Percentiles rank a stretch among this genome's conserved stretches.
phyloP scores from a whole-genome alignment of 768 basidiomycete species.

The Leucocoprinus leucothites region DNA sequence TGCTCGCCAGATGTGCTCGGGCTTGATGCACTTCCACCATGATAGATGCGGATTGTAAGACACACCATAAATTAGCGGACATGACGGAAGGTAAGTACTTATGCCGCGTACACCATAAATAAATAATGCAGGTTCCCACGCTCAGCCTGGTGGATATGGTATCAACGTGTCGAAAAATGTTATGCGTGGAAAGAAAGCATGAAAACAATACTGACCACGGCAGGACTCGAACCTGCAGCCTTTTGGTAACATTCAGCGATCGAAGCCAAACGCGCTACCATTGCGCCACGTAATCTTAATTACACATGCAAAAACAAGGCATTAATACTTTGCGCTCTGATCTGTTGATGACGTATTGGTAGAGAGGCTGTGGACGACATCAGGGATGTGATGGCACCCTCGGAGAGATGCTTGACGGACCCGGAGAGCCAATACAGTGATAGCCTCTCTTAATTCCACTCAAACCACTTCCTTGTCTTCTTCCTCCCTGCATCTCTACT shows the following conservation, averaged over 20 bases:
- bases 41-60: too few species aligned
- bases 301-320: too few species aligned
- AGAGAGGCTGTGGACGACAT: not conserved
- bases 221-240: conserved; percentile 98
- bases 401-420: not conserved
- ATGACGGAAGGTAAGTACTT: too few species aligned
- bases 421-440: conserved; percentile 5
- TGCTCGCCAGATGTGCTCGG: too few species aligned
- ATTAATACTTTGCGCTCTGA: too few species aligned
- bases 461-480: not conserved
- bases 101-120: too few species aligned
- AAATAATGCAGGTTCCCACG: too few species aligned
- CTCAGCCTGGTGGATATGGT: too few species aligned
- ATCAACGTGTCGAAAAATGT: too few species aligned
- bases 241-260: conserved; percentile 62
- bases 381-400: not conserved
- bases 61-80: too few species aligned
- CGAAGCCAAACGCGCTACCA: conserved; percentile 97
- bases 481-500: not conserved
- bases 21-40: too few species aligned
- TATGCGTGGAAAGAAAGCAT: not conserved
- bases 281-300: conserved; percentile 83
- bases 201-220: conserved; percentile 60
- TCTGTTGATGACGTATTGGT: not conserved
- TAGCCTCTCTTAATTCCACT: conserved; percentile 4